Percentiles rank a stretch among this genome's conserved stretches.
phyloP scores from a whole-genome alignment of 2,329 filamentous ascomycete species.

The Aspergillus ustus region DNA sequence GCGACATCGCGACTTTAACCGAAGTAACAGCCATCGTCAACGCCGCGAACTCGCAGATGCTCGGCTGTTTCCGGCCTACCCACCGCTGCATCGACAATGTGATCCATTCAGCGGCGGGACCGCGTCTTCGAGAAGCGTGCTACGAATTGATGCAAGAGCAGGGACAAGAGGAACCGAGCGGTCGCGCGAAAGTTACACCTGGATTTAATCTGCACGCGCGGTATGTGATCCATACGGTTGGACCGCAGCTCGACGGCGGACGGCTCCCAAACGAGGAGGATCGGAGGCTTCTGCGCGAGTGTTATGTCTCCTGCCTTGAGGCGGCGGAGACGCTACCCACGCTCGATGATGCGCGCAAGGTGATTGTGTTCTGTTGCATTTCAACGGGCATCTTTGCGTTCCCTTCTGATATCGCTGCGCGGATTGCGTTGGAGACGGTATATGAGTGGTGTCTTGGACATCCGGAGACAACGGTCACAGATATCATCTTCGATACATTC shows the following conservation, averaged over 20 bases:
- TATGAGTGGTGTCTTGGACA: slow-evolving; percentile 21
- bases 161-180: slow-evolving; percentile 17
- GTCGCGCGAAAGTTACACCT: slow-evolving; percentile 22
- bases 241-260: slow-evolving; percentile 20
- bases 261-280: background rate
- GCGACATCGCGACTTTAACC: slow-evolving; percentile 29
- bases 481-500: slow-evolving; percentile 30
- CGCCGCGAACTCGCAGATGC: slow-evolving; percentile 26
- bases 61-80: slow-evolving; percentile 29
- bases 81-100: slow-evolving; percentile 33
- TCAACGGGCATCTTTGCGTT: slow-evolving; percentile 31
- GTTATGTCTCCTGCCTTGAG: background rate
- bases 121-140: slow-evolving; percentile 28
- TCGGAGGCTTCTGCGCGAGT: background rate
- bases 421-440: slow-evolving; percentile 24
- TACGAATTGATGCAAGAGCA: slow-evolving; percentile 21
- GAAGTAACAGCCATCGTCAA: slow-evolving; percentile 31
- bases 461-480: slow-evolving; percentile 22
- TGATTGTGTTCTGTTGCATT: slow-evolving; percentile 29
- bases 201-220: slow-evolving; percentile 26
- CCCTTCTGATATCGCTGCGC: slow-evolving; percentile 23
- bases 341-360: slow-evolving; percentile 15
- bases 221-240: slow-evolving; percentile 29
- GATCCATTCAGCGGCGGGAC: slow-evolving; percentile 29
- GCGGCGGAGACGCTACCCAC: background rate